Evolutionary conservation across 2,329 filamentous ascomycete genomes (phyloP), one percentile per base, ranked within the genome.

Genomic region (Cladosporium oxysporum): DNA sequence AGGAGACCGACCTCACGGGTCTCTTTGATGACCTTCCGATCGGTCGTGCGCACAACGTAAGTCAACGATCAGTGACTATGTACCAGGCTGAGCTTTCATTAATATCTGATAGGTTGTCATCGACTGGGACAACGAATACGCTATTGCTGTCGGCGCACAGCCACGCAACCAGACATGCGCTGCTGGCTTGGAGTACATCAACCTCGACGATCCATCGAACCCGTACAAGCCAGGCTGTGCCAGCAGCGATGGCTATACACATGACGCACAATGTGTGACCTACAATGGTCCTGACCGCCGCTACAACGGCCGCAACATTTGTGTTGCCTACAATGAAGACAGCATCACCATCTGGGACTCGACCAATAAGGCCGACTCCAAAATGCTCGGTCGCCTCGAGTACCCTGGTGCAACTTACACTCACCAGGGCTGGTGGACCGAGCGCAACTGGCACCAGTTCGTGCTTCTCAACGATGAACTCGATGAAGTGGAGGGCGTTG

Each of bases 181-280:
- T 26, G 81, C 82, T 10, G 86, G 86, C 11, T 78, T 88, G 60
- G 86, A 86, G 76, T 86, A 87, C 78, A 84, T 88, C 69, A 83
- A 88, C 73, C 79, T 88, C 33, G 79, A 79, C 4, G 81, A 87
- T 68, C 80, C 84, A 14, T 75, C 81, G 8, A 86, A 85, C 66
- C 83, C 85, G 5, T 82, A 78, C 16, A 81, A 78, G 26, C 82
- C 84, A 7, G 86, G 85, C 52, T 88, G 85, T 71, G 83, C 83
- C 8, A 79, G 81, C 23, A 71, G 80, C 21, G 85, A 87, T 72
- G 85, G 85, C 44, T 88, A 88, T 72, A 85, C 87, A 16, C 85
- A 88, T 73, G 85, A 88, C 69, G 85, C 85, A 2, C 85, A 88
- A 75, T 88, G 85, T 73, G 76, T 88, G 47, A 80, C 83, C 66